Conservation (phyloP, 1,284 basidiomycete genomes). For the Tilletia caries region DNA sequence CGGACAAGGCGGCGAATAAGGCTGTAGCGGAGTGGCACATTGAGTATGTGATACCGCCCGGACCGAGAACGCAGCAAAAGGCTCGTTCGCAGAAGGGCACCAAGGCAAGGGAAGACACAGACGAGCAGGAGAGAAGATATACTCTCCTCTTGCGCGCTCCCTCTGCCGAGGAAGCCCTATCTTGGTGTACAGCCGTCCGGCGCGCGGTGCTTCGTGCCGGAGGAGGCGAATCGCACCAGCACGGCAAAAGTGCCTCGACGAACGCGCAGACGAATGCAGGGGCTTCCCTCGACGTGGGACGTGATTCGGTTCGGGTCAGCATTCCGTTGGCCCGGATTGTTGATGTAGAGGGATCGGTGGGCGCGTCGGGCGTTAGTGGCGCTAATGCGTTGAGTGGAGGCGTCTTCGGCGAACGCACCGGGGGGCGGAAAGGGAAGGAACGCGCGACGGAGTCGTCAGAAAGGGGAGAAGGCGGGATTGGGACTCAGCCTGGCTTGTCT, state of each 20-base stretch:
- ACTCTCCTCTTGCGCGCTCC: constrained; percentile 15
- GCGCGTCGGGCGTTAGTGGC: constrained; percentile 68
- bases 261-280: not conserved
- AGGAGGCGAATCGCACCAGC: constrained; percentile 1
- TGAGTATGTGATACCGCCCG: constrained; percentile 46
- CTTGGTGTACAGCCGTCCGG: constrained; percentile 10
- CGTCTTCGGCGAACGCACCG: not conserved
- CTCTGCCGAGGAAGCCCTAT: constrained; percentile 16
- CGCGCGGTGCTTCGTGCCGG: constrained; percentile 16
- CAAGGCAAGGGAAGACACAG: constrained; percentile 8
- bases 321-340: constrained; percentile 85
- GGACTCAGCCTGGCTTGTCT: not conserved
- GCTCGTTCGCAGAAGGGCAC: constrained; percentile 10
- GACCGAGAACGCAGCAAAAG: constrained; percentile 52
- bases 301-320: constrained; percentile 61
- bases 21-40: not conserved
- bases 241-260: not conserved
- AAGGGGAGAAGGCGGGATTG: not conserved
- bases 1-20: constrained; percentile 3
- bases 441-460: not conserved
- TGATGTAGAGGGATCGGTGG: constrained; percentile 76
- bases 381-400: not conserved
- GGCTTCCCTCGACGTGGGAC: not conserved
- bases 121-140: not conserved
- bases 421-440: not conserved